Evolutionary conservation across 176 grass and related monocot genomes (phyloP), one percentile per base, ranked within the genome.

Genomic region (Phoenix roebelenii): DNA sequence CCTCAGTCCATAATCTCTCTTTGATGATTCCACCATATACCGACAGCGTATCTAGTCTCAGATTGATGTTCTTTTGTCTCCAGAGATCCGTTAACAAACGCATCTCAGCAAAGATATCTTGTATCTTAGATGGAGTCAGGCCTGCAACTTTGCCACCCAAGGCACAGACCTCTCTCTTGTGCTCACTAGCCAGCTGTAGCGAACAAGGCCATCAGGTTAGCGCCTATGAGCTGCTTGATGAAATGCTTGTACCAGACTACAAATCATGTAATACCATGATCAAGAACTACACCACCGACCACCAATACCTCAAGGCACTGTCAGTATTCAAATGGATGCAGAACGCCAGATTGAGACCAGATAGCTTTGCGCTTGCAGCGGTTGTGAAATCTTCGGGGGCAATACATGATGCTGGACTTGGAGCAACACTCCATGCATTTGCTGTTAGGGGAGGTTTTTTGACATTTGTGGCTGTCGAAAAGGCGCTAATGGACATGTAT

Each of bases 401-500:
- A 52, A 22, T 74, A 18, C 51, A 18, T 18, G 22, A 65, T 15
- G 18, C 7, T 20, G 12, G 22, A 4, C 63, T 74, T 3, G 77
- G 57, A 32, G 63, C 26, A 51, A 80, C 74, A 57, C 76, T 92
- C 59, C 88, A 92, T 72, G 80, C 70, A 49, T 65, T 81, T 57
- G 65, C 71, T 0, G 35, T 81, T 54, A 92, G 74, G 73, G 22
- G 55, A 25, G 73, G 83, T 19, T 67, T 73, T 22, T 30, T 23
- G 4, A 49, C 55, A 15, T 64, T 58, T 50, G 48, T 26, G 24
- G 61, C 73, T 10, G 83, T 87, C 25, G 74, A 72, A 17, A 87
- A 92, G 77, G 79, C 80, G 1, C 25, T 73, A 58, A 81, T 92
- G 76, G 79, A 81, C 57, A 71, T 72, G 80, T 87, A 87, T 66